Evolutionary conservation across 441 rosid species (phyloP).

Genomic region (Populus hybrid): DNA sequence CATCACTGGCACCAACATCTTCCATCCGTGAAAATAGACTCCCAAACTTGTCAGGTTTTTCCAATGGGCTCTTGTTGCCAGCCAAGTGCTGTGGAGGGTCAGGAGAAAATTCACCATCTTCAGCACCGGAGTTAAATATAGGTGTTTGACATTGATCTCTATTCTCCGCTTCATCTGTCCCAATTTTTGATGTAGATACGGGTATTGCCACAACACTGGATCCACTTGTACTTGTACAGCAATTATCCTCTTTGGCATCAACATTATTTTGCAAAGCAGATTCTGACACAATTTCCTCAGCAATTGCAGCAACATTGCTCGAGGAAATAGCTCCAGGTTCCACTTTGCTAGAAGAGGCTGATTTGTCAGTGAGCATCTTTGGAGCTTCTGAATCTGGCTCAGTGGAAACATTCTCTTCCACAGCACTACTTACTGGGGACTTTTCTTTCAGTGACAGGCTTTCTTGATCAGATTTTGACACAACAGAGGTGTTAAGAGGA

Average conservation of each 20-base stretch:
- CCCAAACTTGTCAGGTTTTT: conserved; percentile 31
- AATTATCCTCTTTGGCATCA: conserved; percentile 35
- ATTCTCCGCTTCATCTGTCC: conserved; percentile 29
- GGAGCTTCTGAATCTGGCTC: conserved; percentile 43
- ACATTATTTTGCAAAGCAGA: conserved; percentile 36
- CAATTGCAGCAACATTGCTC: conserved; percentile 35
- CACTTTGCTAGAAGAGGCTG: conserved; percentile 35
- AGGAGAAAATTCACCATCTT: conserved; percentile 37
- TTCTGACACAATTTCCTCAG: conserved; percentile 31
- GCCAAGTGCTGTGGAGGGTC: conserved; percentile 39
- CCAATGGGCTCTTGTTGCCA: conserved; percentile 32
- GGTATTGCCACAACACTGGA: conserved; percentile 30
- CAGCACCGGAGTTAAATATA: conserved; percentile 25
- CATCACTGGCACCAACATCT: conserved; percentile 26
- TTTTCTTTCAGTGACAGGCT: conserved; percentile 39
- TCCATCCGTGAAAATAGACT: conserved; percentile 36
- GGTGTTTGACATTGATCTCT: conserved; percentile 29
- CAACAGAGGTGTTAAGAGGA: conserved; percentile 28
- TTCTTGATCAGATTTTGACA: conserved; percentile 44
- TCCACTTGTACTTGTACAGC: background rate
- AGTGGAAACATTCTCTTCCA: conserved; percentile 30
- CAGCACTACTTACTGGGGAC: conserved; percentile 18
- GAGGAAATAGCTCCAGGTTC: conserved; percentile 44
- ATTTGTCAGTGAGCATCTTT: conserved; percentile 23
- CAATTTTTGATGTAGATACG: conserved; percentile 33